Conservation (phyloP, 495 filamentous ascomycete species). For the Aspergillus ostianus region DNA sequence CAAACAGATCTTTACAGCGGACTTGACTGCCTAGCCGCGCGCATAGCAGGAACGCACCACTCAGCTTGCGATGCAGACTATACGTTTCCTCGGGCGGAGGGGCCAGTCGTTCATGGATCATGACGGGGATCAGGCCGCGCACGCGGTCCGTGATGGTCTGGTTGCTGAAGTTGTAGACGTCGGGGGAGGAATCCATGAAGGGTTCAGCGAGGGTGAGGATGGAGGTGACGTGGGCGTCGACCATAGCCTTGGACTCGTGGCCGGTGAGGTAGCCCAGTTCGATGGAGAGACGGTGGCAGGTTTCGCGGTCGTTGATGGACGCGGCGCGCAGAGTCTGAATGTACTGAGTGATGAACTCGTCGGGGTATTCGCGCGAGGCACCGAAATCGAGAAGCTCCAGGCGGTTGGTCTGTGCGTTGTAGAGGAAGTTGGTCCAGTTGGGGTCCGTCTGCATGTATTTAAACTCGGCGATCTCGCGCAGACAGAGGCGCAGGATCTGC, state of each 20-base stretch:
- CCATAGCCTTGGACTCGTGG: constrained; percentile 76
- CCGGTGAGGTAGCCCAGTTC: constrained; percentile 91
- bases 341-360: constrained; percentile 75
- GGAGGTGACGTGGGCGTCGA: constrained; percentile 78
- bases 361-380: constrained; percentile 81
- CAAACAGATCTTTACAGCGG: constrained; percentile 77
- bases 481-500: constrained; percentile 86
- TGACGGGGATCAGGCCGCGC: constrained; percentile 79
- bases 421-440: constrained; percentile 99
- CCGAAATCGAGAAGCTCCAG: constrained; percentile 96
- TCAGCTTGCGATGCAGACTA: constrained; percentile 90
- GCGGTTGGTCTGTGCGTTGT: constrained; percentile 66
- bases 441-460: constrained; percentile 98
- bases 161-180: constrained; percentile 84
- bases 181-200: constrained; percentile 71
- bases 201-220: constrained; percentile 90
- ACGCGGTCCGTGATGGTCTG: constrained; percentile 97
- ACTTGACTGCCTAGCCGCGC: constrained; percentile 82
- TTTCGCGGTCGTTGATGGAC: constrained; percentile 59
- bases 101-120: constrained; percentile 82
- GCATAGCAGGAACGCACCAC: constrained; percentile 92
- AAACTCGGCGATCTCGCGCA: constrained; percentile 92
- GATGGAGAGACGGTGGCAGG: constrained; percentile 68
- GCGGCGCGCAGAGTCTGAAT: constrained; percentile 76
- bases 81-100: constrained; percentile 98